A percentile compares a stretch with the other conserved stretches of the same genome.
Conservation (phyloP, 2,329 filamentous ascomycete species). For the Pyricularia sp. region DNA sequence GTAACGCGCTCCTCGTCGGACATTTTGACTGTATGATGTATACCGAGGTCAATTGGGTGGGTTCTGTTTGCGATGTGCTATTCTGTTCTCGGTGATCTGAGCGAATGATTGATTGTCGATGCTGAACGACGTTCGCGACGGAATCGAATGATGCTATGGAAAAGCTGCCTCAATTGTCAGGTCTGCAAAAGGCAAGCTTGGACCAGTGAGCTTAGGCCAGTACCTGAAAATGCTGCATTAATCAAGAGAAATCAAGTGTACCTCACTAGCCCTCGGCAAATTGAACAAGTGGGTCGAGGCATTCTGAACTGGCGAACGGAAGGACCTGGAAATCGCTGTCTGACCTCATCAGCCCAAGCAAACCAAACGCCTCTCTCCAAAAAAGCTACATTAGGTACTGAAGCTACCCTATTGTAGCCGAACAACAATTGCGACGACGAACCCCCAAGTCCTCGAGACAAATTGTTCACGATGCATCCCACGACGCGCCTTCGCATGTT, state of each 20-base stretch:
- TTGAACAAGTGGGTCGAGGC: background rate
- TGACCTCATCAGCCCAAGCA: slow-evolving; percentile 1
- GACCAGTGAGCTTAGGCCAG: background rate
- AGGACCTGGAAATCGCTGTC: background rate
- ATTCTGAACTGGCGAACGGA: background rate
- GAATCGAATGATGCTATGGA: slow-evolving; percentile 3
- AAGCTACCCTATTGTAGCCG: slow-evolving; percentile 3
- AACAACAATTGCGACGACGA: slow-evolving; percentile 2
- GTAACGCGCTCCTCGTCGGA: slow-evolving; percentile 78
- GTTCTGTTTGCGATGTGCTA: slow-evolving; percentile 7
- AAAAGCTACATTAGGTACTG: background rate
- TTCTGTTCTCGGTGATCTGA: background rate
- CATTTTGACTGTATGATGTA: slow-evolving; percentile 54
- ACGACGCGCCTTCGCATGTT: slow-evolving; percentile 55
- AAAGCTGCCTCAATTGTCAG: slow-evolving; percentile 1
- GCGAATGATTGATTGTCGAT: background rate
- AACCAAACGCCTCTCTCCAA: background rate
- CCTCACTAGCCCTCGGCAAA: background rate
- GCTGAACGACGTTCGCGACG: background rate
- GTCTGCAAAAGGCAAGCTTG: background rate
- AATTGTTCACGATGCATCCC: slow-evolving; percentile 46
- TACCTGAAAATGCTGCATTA: background rate
- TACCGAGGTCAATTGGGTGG: slow-evolving; percentile 12
- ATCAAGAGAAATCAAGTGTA: background rate
- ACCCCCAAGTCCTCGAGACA: background rate